phyloP scores from a whole-genome alignment of 768 basidiomycete genomes.

The Mycena olivaceomarginata region DNA sequence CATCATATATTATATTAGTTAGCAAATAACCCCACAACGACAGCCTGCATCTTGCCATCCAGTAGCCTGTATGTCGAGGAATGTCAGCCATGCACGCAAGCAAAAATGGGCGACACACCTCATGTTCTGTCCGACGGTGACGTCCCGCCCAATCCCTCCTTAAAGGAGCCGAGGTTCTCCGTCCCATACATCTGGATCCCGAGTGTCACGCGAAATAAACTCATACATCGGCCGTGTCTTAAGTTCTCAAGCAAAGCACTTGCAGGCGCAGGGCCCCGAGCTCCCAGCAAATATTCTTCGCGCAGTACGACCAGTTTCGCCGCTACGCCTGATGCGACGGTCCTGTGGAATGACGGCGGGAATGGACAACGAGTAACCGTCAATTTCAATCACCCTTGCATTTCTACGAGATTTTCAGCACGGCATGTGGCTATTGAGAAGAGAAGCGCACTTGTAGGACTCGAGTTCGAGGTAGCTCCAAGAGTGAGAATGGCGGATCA shows the following conservation, averaged over 20 bases:
- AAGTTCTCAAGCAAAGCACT: background rate
- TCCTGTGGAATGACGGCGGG: background rate
- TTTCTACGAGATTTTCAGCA: background rate
- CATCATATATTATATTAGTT: background rate
- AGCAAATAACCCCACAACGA: background rate
- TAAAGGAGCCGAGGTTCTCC: background rate
- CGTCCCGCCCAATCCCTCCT: background rate
- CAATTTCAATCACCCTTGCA: constrained; percentile 10
- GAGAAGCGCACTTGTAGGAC: constrained; percentile 15
- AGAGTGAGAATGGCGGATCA: no score
- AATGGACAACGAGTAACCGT: background rate
- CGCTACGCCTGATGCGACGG: background rate
- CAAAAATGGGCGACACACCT: background rate
- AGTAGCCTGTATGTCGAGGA: background rate
- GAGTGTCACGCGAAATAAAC: constrained; percentile 2
- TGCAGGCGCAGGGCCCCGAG: background rate
- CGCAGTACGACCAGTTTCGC: background rate
- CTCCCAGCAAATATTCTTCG: background rate
- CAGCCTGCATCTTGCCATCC: constrained; percentile 3
- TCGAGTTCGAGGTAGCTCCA: constrained; percentile 24
- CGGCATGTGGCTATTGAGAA: background rate
- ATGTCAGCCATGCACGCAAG: background rate
- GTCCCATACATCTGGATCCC: background rate
- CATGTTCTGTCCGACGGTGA: background rate
- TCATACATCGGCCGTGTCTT: background rate